A percentile compares a stretch with the other conserved stretches of the same genome.
These are phyloP conservation scores for Syzygium malaccense DNA, from an alignment of 441 rosid genomes.

Conservation along the genomic window DNA sequence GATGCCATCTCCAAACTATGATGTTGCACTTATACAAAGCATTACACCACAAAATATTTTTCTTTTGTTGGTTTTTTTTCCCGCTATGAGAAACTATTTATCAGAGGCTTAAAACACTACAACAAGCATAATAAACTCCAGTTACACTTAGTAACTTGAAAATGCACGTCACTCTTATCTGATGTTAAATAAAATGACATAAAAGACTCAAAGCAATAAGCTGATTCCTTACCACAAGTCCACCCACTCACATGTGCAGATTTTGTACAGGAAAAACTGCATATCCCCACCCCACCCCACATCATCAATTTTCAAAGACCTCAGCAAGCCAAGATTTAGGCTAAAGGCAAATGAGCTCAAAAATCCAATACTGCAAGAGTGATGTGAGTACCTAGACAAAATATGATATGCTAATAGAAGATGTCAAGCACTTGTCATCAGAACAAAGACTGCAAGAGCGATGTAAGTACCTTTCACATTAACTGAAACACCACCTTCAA, in stretches of 20 bases:
- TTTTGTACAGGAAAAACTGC: neutral
- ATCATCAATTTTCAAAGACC: neutral
- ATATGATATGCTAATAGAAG: neutral
- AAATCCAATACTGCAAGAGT: neutral
- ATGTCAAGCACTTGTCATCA: neutral
- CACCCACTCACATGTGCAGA: neutral
- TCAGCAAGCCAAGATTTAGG: neutral
- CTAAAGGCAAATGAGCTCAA: neutral
- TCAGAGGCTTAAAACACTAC: neutral
- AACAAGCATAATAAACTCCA: neutral
- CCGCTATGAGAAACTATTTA: neutral
- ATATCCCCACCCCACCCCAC: neutral
- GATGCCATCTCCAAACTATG: neutral
- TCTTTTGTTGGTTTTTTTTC: neutral
- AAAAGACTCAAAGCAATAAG: neutral
- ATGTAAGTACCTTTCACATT: constrained; percentile 47
- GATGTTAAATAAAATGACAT: too few species aligned
- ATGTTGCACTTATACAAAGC: neutral
- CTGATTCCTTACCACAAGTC: neutral
- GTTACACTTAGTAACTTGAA: too few species aligned
- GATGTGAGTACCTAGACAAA: constrained; percentile 27
- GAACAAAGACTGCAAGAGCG: neutral
- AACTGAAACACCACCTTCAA: constrained; percentile 64
- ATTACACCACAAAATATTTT: neutral
- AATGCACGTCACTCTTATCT: too few species aligned